Conservation (phyloP, 352 stramenopile genomes). For the Globisporangium alternatum region DNA sequence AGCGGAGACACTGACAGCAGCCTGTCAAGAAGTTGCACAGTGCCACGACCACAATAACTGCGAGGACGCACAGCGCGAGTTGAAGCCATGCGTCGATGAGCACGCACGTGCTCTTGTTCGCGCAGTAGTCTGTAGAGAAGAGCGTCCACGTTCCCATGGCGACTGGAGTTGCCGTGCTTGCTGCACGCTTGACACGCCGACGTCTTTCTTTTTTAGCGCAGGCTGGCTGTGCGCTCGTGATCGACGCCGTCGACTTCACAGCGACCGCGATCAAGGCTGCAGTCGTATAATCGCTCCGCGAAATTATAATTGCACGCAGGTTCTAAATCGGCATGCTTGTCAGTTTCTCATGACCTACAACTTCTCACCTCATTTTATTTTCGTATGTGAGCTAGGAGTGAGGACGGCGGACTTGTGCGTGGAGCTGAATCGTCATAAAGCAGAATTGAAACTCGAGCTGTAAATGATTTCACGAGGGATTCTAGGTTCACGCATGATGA, state of each 20-base stretch:
- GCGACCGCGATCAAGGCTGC: background rate
- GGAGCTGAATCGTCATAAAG: background rate
- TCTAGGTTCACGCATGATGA: background rate
- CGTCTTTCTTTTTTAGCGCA: background rate
- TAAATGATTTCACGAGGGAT: background rate
- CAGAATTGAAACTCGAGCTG: background rate
- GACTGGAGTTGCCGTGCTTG: background rate
- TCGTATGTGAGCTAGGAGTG: background rate
- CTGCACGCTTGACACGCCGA: background rate
- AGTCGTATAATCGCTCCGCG: background rate
- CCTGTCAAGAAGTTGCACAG: constrained; percentile 18
- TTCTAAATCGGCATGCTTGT: background rate
- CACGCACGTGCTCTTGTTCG: constrained; percentile 45
- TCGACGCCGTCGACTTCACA: background rate
- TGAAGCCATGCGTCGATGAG: constrained; percentile 65
- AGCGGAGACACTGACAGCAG: constrained; percentile 23
- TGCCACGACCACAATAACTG: constrained; percentile 27
- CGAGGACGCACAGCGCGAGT: constrained; percentile 36
- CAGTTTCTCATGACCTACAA: background rate
- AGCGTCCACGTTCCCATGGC: constrained; percentile 55
- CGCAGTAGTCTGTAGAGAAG: constrained; percentile 52
- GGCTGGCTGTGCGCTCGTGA: background rate
- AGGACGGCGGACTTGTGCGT: background rate
- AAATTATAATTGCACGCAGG: background rate
- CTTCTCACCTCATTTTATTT: background rate